Evolutionary conservation across 495 filamentous ascomycete genomes (phyloP), one percentile per base, ranked within the genome.

Genomic region (Viridothelium virens): DNA sequence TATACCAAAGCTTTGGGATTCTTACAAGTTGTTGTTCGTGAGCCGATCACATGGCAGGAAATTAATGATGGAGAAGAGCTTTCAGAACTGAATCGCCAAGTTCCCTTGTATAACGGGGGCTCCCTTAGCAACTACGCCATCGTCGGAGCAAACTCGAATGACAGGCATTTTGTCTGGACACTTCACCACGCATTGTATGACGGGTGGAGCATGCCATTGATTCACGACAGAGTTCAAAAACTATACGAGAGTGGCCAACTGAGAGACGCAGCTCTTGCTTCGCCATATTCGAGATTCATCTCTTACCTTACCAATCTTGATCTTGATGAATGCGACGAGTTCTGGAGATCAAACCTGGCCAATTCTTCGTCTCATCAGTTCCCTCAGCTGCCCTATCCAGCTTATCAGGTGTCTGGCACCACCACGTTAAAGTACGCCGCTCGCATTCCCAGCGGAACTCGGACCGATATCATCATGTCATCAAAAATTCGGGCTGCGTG

Each of bases 141-240:
- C 31, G 63, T 69, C 18, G 47, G 53, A 59, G 68, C 59, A 9
- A 46, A 12, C 3, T 14, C 61, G 1, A 63, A 64, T 63, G 56
- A 65, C 11, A 56, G 63, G 11, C 68, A 67, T 67, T 73, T 77
- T 31, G 69, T 76, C 6, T 73, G 74, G 56, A 83, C 79, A 14
- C 79, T 83, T 4, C 87, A 89, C 66, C 87, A 91, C 65, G 83
- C 83, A 1, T 70, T 90, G 2, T 91, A 89, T 66, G 87, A 90
- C 63, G 86, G 86, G 18, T 89, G 86, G 84, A 88, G 89, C 16
- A 75, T 96, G 9, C 77, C 81, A n/a, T 53, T 77, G 1, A 79
- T 92, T 3, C 78, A 92, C 2, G 69, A 77, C 1, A 63, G 46
- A 18, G 33, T 73, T 53, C 12, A 62, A 56, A 1, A 56, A 65